Conservation (phyloP, 331 rosid species). For the Erythrophleum ivorense region DNA sequence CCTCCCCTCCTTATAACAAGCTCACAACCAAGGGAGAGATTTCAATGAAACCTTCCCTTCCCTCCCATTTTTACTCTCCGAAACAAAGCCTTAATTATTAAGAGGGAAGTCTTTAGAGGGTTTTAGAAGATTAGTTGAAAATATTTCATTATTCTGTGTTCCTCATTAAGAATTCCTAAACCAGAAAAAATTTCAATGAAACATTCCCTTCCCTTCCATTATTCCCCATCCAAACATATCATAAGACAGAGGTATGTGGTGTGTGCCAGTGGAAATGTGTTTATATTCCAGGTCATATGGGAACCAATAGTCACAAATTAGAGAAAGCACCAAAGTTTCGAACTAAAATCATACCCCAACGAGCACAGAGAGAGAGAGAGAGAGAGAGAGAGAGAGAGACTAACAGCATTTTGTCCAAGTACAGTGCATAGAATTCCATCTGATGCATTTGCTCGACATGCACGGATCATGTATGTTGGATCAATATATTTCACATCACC, state of each 20-base stretch:
- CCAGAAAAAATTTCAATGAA: not conserved
- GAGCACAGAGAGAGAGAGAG: not conserved
- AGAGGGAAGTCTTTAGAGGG: no score
- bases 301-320: no score
- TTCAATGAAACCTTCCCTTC: no score
- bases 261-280: not conserved
- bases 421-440: constrained; percentile 97
- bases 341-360: not conserved
- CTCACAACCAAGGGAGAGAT: no score
- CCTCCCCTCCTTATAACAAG: no score
- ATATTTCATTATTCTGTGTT: not conserved
- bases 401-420: constrained; percentile 95
- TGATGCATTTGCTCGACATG: constrained; percentile 94
- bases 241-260: not conserved
- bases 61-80: no score
- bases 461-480: constrained; percentile 99
- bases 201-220: not conserved
- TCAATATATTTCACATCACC: constrained; percentile 95
- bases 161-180: not conserved
- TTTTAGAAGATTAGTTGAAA: not conserved
- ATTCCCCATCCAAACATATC: not conserved
- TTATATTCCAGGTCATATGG: not conserved
- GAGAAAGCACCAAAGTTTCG: no score
- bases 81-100: no score
- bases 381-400: constrained; percentile 48